These are phyloP conservation scores for Colletotrichum somersetense DNA, from an alignment of 2,329 filamentous ascomycete genomes.

Conservation along the genomic window DNA sequence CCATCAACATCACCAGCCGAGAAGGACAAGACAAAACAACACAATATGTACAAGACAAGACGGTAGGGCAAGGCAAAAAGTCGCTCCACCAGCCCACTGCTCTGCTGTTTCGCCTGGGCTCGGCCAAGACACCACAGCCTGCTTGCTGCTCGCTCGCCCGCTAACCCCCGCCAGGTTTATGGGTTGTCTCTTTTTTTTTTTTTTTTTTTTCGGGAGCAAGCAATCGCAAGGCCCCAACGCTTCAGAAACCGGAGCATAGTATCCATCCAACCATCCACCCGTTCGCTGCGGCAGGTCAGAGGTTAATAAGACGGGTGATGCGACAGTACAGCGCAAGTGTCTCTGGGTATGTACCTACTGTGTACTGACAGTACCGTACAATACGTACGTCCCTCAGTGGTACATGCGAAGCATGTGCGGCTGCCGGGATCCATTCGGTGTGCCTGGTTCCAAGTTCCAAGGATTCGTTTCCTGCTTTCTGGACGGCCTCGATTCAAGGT, in stretches of 20 bases:
- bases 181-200: conserved; percentile 27
- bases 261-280: neutral
- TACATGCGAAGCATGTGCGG: conserved; percentile 26
- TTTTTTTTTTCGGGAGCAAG: too few relatives aligned
- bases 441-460: conserved; percentile 19
- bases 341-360: too few relatives aligned
- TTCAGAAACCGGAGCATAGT: conserved; percentile 8
- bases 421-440: conserved; percentile 14
- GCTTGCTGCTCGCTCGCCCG: neutral
- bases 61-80: neutral
- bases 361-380: too few relatives aligned
- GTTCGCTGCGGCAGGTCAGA: neutral
- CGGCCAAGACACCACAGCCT: conserved; percentile 33
- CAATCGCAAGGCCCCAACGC: conserved; percentile 1
- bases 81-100: conserved; percentile 26
- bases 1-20: neutral
- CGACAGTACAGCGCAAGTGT: neutral
- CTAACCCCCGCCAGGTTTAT: neutral
- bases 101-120: conserved; percentile 21
- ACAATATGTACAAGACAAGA: too few relatives aligned
- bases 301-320: conserved; percentile 19
- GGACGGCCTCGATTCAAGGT: neutral
- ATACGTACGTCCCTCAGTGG: neutral
- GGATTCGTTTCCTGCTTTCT: conserved; percentile 5
- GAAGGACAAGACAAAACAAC: conserved; percentile 13